Conservation (phyloP, 768 basidiomycete genomes). For the Termitomyces sp. region DNA sequence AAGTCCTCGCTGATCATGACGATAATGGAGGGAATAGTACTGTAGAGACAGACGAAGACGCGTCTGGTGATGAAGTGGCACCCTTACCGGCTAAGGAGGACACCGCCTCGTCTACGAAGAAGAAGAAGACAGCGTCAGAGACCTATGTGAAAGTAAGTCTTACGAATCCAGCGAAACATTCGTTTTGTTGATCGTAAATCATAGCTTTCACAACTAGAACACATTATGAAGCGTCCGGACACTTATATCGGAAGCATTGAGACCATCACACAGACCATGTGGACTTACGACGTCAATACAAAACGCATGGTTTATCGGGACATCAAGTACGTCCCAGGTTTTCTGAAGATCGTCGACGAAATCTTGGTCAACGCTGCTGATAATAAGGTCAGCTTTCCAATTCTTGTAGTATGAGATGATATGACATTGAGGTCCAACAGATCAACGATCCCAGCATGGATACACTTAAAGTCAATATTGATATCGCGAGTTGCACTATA, state of each 20-base stretch:
- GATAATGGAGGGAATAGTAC: conserved; percentile 51
- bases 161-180: background rate
- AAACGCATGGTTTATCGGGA: conserved; percentile 83
- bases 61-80: conserved; percentile 31
- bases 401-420: background rate
- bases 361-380: conserved; percentile 99
- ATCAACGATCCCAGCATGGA: conserved; percentile 93
- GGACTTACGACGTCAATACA: conserved; percentile 84
- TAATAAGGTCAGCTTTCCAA: conserved; percentile 71
- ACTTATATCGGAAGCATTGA: conserved; percentile 98
- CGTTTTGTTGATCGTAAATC: background rate
- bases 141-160: conserved; percentile 78
- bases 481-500: conserved; percentile 78
- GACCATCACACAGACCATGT: conserved; percentile 80
- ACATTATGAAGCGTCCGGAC: conserved; percentile 88
- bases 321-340: conserved; percentile 91
- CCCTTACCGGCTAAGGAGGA: conserved; percentile 19
- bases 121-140: conserved; percentile 90
- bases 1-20: conserved; percentile 59
- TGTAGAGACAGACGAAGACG: conserved; percentile 37
- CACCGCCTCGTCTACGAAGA: conserved; percentile 40
- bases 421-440: conserved; percentile 32
- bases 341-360: conserved; percentile 99
- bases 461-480: conserved; percentile 81
- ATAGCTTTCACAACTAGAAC: conserved; percentile 92